A percentile compares a stretch with the other conserved stretches of the same genome.
Evolutionary conservation across 345 rosid species (phyloP).

Genomic region (Citrus reticulata): DNA sequence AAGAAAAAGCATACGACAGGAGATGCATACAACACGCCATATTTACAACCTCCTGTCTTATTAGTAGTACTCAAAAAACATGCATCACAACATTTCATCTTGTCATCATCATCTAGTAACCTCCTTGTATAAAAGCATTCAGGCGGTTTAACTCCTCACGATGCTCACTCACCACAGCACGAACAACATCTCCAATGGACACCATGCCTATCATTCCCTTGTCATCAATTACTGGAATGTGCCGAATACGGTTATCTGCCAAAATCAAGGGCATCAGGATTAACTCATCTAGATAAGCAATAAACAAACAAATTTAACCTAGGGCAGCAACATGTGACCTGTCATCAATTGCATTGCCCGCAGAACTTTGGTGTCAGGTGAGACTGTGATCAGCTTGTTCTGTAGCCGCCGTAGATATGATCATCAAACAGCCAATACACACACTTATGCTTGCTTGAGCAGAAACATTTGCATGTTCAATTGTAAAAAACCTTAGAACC

Average conservation of each 20-base stretch:
- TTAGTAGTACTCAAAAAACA: constrained; percentile 1
- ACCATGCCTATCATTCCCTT: constrained; percentile 95
- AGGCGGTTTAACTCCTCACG: constrained; percentile 87
- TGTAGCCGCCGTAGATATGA: constrained; percentile 23
- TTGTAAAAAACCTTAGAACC: not conserved
- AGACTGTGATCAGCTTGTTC: constrained; percentile 94
- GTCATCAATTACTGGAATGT: constrained; percentile 83
- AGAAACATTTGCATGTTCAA: not conserved
- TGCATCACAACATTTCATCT: constrained; percentile 8
- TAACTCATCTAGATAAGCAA: not conserved
- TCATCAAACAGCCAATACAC: not conserved
- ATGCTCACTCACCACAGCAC: constrained; percentile 95
- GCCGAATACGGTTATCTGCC: constrained; percentile 92
- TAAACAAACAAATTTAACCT: not conserved
- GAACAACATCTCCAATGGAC: constrained; percentile 98
- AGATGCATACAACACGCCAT: constrained; percentile 9
- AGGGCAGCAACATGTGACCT: constrained; percentile 33
- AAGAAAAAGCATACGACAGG: not conserved
- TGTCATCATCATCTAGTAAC: constrained; percentile 59
- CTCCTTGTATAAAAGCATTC: constrained; percentile 91
- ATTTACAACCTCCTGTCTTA: constrained; percentile 25
- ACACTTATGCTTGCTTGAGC: not conserved
- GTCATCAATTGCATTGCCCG: constrained; percentile 99
- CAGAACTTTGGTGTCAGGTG: constrained; percentile 90
- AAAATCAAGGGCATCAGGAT: constrained; percentile 6